Evolutionary conservation across 2,329 filamentous ascomycete species (phyloP).

Genomic region (Grosmannia huntii): DNA sequence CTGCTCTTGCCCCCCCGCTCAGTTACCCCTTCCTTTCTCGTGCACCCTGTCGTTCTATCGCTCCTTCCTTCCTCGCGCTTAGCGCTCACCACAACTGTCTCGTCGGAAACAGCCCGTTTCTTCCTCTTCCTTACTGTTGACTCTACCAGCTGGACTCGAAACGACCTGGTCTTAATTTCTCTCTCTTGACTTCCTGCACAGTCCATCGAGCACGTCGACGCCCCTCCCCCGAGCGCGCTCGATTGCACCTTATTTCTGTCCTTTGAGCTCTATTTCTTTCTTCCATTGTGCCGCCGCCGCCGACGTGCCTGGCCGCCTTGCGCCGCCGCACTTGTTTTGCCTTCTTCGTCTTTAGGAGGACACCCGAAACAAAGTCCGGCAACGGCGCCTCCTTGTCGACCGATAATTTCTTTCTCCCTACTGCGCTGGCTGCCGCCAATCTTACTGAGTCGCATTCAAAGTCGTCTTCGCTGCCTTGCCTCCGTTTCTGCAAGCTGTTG

Average conservation of each 20-base stretch:
- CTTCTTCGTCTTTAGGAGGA: not conserved
- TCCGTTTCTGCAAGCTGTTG: not conserved
- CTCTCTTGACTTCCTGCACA: not conserved
- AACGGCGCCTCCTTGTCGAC: not conserved
- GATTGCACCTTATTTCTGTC: not conserved
- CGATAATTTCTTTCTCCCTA: not conserved
- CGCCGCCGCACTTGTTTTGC: not conserved
- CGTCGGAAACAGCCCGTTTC: not conserved
- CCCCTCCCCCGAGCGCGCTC: not conserved
- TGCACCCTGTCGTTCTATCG: not conserved
- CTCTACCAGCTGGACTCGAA: conserved; percentile 1
- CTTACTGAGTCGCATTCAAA: not conserved
- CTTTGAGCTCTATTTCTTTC: not conserved
- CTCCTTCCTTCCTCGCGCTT: not conserved
- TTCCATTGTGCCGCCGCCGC: not conserved
- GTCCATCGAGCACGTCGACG: not conserved
- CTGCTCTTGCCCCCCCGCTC: not conserved
- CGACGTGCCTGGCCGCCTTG: not conserved
- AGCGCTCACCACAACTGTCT: not conserved
- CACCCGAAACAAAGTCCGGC: too few relatives aligned
- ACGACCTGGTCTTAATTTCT: not conserved
- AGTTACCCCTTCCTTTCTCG: not conserved
- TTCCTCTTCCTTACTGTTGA: not conserved
- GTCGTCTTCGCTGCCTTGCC: not conserved
- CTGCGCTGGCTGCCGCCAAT: not conserved